Conservation (phyloP, 192 early-diverging fungal species). For the Gryganskiella cystojenkinii region DNA sequence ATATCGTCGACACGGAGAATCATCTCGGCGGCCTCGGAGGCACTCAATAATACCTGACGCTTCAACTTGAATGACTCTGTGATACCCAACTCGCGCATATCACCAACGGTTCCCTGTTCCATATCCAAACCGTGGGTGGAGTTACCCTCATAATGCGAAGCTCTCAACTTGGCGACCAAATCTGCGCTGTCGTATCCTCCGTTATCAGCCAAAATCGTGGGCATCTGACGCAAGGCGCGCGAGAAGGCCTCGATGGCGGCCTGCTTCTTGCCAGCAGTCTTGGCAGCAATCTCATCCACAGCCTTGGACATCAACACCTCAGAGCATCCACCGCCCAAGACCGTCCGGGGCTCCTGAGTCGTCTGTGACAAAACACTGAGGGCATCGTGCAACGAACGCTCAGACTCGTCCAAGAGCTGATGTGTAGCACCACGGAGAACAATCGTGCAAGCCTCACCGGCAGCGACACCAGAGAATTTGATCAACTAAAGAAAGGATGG, state of each 20-base stretch:
- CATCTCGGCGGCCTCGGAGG: constrained; percentile 96
- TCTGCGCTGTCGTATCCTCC: constrained; percentile 97
- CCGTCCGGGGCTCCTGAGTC: constrained; percentile 92
- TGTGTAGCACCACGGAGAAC: constrained; percentile 95
- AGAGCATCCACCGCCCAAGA: constrained; percentile 95
- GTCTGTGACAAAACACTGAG: constrained; percentile 96
- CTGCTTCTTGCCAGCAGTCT: constrained; percentile 94
- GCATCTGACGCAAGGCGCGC: constrained; percentile 93
- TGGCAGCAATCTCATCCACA: constrained; percentile 92
- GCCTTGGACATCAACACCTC: constrained; percentile 99
- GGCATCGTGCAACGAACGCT: constrained; percentile 97
- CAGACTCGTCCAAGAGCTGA: constrained; percentile 97
- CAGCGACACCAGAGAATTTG: constrained; percentile 96
- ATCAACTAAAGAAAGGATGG: constrained; percentile 85
- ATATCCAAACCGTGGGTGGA: constrained; percentile 88
- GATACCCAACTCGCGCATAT: constrained; percentile 88
- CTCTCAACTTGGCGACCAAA: constrained; percentile 91
- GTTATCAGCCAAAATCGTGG: constrained; percentile 97
- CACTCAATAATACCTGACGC: constrained; percentile 90
- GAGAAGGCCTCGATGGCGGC: constrained; percentile 97
- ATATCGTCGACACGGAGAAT: constrained; percentile 99
- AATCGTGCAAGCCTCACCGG: constrained; percentile 98
- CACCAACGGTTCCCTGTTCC: constrained; percentile 80
- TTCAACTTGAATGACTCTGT: constrained; percentile 98
- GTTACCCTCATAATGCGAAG: constrained; percentile 91